Evolutionary conservation across 495 filamentous ascomycete species (phyloP).

Genomic region (Hyaloscypha finlandica): DNA sequence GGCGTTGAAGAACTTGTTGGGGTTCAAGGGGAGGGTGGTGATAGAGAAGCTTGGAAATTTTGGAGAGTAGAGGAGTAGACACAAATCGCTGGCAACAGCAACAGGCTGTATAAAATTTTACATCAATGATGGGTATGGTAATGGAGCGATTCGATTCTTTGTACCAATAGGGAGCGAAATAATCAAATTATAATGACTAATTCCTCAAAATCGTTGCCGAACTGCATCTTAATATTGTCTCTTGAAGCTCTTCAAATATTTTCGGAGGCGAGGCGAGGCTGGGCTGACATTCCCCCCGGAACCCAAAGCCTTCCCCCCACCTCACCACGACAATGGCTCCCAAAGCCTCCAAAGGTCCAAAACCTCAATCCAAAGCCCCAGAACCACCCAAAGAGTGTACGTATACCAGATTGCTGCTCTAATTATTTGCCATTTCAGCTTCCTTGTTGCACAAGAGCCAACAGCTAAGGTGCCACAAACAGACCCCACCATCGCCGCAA

Average conservation of each 20-base stretch:
- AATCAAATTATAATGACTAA: constrained; percentile 9
- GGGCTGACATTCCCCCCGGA: constrained; percentile 26
- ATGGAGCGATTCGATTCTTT: constrained; percentile 19
- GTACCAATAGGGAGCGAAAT: constrained; percentile 26
- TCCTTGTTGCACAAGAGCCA: not conserved
- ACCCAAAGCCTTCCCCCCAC: constrained; percentile 20
- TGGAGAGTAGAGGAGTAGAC: constrained; percentile 64
- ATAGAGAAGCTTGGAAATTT: constrained; percentile 89
- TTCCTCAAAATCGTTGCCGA: not conserved
- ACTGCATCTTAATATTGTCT: constrained; percentile 5
- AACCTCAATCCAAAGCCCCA: constrained; percentile 25
- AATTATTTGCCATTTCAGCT: not conserved
- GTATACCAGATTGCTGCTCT: not conserved
- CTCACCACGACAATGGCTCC: constrained; percentile 27
- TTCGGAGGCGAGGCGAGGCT: constrained; percentile 26
- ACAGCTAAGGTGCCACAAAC: not conserved
- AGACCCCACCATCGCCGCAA: constrained; percentile 32
- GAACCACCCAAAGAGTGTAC: constrained; percentile 27
- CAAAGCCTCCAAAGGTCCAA: constrained; percentile 28
- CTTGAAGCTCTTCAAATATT: not conserved
- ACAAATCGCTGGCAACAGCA: constrained; percentile 28
- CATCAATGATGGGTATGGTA: not conserved
- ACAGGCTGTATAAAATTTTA: not conserved
- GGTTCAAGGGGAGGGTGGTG: constrained; percentile 58
- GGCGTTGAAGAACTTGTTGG: constrained; percentile 78